These are phyloP conservation scores for Phytophthora boehmeriae DNA, from an alignment of 352 stramenopile species.

Conservation along the genomic window DNA sequence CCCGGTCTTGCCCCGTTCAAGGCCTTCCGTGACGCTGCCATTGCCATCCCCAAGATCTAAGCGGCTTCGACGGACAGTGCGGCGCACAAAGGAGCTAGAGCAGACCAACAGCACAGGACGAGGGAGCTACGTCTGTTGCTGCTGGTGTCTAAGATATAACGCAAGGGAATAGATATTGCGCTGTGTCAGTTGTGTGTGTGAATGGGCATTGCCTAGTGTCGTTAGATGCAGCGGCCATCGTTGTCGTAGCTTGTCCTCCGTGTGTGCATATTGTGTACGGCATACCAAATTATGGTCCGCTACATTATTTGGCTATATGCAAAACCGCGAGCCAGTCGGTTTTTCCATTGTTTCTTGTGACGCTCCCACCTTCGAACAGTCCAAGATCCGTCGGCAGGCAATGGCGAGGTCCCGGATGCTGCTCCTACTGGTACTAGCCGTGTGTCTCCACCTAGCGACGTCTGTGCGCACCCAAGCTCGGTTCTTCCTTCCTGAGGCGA, in stretches of 20 bases:
- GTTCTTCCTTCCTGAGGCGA: constrained; percentile 59
- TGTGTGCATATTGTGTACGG: neutral
- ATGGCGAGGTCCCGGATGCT: constrained; percentile 14
- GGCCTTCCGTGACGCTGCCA: constrained; percentile 74
- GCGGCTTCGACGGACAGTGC: constrained; percentile 20
- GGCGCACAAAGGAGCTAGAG: neutral
- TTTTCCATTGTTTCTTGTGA: constrained; percentile 8
- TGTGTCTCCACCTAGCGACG: neutral
- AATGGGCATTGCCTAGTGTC: neutral
- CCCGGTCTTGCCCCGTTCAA: constrained; percentile 77
- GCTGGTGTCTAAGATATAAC: constrained; percentile 23
- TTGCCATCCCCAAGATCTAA: constrained; percentile 77
- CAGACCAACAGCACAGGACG: neutral
- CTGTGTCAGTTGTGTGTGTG: constrained; percentile 15
- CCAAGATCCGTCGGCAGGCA: too few species aligned
- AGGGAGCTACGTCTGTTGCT: neutral
- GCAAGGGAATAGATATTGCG: constrained; percentile 29
- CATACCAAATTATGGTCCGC: too few species aligned
- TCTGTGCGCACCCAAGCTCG: constrained; percentile 34
- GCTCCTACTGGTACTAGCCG: constrained; percentile 25
- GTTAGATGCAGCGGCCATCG: neutral
- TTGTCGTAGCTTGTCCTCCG: neutral
- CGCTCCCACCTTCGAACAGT: too few species aligned
- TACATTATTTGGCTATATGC: too few species aligned
- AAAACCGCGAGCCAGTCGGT: neutral